These are phyloP conservation scores for Candida jianshihensis DNA, from an alignment of 805 yeast genomes.

Conservation along the genomic window DNA sequence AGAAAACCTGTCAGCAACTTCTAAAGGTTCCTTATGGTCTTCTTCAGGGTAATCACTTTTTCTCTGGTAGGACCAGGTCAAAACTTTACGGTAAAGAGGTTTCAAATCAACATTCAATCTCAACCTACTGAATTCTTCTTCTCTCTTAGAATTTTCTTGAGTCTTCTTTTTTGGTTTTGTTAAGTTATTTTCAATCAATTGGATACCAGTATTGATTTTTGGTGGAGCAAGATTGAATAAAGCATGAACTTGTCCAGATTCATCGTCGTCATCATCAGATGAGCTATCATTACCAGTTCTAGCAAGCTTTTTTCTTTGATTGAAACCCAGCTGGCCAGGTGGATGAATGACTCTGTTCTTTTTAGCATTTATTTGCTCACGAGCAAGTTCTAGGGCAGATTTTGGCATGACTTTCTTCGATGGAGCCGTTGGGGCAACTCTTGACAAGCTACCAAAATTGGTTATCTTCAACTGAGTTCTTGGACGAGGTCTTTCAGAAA, in stretches of 20 bases:
- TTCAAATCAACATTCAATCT: slow-evolving; percentile 72
- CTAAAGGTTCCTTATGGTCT: slow-evolving; percentile 24
- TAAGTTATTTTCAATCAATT: slow-evolving; percentile 23
- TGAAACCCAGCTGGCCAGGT: slow-evolving; percentile 43
- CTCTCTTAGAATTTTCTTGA: slow-evolving; percentile 35
- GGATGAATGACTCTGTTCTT: slow-evolving; percentile 35
- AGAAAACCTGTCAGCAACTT: slow-evolving; percentile 48
- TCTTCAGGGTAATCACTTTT: slow-evolving; percentile 53
- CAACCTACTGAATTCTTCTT: slow-evolving; percentile 70
- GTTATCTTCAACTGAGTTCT: slow-evolving; percentile 29
- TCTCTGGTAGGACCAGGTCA: slow-evolving; percentile 71
- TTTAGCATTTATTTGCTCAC: slow-evolving; percentile 24
- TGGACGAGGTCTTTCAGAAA: slow-evolving; percentile 8
- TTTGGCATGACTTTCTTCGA: slow-evolving; percentile 24
- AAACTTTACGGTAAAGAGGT: slow-evolving; percentile 62
- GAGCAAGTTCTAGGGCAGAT: slow-evolving; percentile 31
- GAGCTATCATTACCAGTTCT: slow-evolving; percentile 18
- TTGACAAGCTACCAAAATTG: slow-evolving; percentile 31
- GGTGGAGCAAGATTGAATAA: slow-evolving; percentile 24
- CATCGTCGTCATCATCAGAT: slow-evolving; percentile 30
- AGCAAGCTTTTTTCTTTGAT: slow-evolving; percentile 28
- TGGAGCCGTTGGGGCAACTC: slow-evolving; percentile 19
- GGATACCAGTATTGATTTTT: slow-evolving; percentile 24
- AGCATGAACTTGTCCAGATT: slow-evolving; percentile 32
- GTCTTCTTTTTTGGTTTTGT: slow-evolving; percentile 28